Conservation (phyloP, 2,329 filamentous ascomycete genomes). For the Epicoccum nigrum region DNA sequence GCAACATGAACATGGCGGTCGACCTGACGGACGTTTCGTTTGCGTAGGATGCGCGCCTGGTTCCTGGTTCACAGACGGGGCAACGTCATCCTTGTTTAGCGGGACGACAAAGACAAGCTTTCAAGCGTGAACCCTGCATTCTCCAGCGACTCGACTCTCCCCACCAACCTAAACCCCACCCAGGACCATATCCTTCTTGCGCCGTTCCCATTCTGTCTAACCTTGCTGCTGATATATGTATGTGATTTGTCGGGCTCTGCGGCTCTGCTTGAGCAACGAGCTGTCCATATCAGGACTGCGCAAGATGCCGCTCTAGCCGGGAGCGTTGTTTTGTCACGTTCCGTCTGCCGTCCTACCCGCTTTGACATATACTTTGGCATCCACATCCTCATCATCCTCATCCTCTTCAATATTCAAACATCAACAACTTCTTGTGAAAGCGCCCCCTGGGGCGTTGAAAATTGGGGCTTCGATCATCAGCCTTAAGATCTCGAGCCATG, state of each 20-base stretch:
- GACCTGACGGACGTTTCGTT: slow-evolving; percentile 13
- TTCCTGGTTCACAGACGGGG: slow-evolving; percentile 16
- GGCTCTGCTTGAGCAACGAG: too few relatives aligned
- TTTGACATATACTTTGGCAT: neutral
- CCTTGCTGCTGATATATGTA: too few relatives aligned
- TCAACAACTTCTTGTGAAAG: too few relatives aligned
- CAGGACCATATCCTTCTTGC: too few relatives aligned
- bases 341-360: slow-evolving; percentile 16
- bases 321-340: slow-evolving; percentile 5
- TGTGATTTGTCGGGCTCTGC: too few relatives aligned
- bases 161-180: slow-evolving; percentile 3
- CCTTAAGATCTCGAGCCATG: too few relatives aligned
- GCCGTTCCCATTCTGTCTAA: neutral
- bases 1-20: slow-evolving; percentile 16
- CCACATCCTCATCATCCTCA: neutral
- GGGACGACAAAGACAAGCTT: slow-evolving; percentile 19
- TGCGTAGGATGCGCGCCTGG: slow-evolving; percentile 8
- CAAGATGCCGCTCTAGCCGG: slow-evolving; percentile 1
- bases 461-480: too few relatives aligned
- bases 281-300: too few relatives aligned
- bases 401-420: too few relatives aligned
- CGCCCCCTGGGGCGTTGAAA: too few relatives aligned
- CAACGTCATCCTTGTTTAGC: slow-evolving; percentile 21
- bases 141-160: slow-evolving; percentile 1
- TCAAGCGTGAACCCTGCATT: slow-evolving; percentile 19